Percentiles rank a stretch among this genome's conserved stretches.
Evolutionary conservation across 805 yeast species (phyloP).

Genomic region (Cyberlindnera galapagoensis): DNA sequence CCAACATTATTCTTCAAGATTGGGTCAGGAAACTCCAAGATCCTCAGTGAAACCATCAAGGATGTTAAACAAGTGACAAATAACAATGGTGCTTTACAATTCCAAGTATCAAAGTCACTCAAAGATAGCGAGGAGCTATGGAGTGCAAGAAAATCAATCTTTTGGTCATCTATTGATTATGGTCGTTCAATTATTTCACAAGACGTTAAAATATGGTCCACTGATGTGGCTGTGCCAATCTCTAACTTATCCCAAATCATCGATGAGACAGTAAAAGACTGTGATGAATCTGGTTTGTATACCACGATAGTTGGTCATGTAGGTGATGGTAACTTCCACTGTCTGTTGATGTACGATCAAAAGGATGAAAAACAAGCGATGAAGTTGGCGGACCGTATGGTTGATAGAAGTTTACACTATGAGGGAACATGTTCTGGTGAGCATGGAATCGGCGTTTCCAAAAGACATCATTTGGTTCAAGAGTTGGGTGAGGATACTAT

Average conservation of each 20-base stretch:
- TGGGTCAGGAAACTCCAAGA: slow-evolving; percentile 38
- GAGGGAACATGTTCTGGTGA: slow-evolving; percentile 88
- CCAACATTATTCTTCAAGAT: slow-evolving; percentile 64
- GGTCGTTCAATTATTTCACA: slow-evolving; percentile 43
- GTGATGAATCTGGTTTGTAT: slow-evolving; percentile 43
- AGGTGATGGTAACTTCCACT: slow-evolving; percentile 80
- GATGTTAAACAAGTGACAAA: slow-evolving; percentile 45
- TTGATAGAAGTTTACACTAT: slow-evolving; percentile 50
- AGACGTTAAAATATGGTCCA: slow-evolving; percentile 56
- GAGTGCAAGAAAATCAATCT: slow-evolving; percentile 66
- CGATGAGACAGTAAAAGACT: slow-evolving; percentile 52
- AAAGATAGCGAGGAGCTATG: slow-evolving; percentile 61
- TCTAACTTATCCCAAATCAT: slow-evolving; percentile 58
- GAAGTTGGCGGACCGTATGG: slow-evolving; percentile 55
- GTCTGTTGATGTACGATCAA: slow-evolving; percentile 52
- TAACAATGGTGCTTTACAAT: slow-evolving; percentile 41
- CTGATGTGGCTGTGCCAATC: slow-evolving; percentile 79
- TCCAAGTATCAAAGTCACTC: slow-evolving; percentile 52
- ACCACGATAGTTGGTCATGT: slow-evolving; percentile 73
- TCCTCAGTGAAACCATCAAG: slow-evolving; percentile 36
- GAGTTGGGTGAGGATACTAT: slow-evolving; percentile 67
- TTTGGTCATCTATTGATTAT: slow-evolving; percentile 64
- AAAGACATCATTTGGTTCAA: slow-evolving; percentile 48
- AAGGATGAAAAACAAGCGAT: slow-evolving; percentile 43
- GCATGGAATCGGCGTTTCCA: slow-evolving; percentile 79